phyloP scores from a whole-genome alignment of 1,284 basidiomycete species.

The Ganoderma lucidum region DNA sequence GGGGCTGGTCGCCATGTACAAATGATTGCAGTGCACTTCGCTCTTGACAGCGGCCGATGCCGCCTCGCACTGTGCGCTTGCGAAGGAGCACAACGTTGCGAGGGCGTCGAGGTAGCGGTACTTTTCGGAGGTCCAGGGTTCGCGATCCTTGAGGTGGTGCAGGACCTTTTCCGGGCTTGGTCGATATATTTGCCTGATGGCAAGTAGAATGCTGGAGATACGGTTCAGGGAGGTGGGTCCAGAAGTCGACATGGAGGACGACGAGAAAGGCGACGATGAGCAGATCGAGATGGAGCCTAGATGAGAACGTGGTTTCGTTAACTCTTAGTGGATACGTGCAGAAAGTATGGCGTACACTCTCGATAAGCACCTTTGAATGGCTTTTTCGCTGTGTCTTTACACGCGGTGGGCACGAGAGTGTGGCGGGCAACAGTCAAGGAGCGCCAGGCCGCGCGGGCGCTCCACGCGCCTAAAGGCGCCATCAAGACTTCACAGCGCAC shows the following conservation, averaged over 20 bases:
- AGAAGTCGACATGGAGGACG: neutral
- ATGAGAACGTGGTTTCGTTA: too few species aligned
- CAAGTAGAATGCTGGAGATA: neutral
- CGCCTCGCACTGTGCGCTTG: neutral
- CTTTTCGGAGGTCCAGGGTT: neutral
- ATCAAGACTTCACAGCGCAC: too few species aligned
- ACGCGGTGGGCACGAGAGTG: too few species aligned
- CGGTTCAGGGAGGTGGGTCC: neutral
- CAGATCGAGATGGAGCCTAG: too few species aligned
- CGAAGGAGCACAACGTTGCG: neutral
- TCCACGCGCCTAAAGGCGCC: too few species aligned
- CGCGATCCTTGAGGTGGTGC: neutral
- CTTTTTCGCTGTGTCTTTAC: too few species aligned
- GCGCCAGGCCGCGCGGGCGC: too few species aligned
- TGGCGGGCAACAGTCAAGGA: too few species aligned
- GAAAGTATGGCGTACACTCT: too few species aligned
- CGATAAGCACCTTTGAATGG: too few species aligned
- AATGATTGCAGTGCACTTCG: neutral
- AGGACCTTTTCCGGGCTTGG: neutral
- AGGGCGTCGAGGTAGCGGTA: neutral
- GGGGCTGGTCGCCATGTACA: neutral
- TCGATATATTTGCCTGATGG: neutral
- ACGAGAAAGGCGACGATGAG: neutral
- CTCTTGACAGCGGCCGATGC: neutral
- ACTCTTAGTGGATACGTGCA: too few species aligned